Conservation (phyloP, 345 rosid genomes). For the Aquilaria malaccensis region DNA sequence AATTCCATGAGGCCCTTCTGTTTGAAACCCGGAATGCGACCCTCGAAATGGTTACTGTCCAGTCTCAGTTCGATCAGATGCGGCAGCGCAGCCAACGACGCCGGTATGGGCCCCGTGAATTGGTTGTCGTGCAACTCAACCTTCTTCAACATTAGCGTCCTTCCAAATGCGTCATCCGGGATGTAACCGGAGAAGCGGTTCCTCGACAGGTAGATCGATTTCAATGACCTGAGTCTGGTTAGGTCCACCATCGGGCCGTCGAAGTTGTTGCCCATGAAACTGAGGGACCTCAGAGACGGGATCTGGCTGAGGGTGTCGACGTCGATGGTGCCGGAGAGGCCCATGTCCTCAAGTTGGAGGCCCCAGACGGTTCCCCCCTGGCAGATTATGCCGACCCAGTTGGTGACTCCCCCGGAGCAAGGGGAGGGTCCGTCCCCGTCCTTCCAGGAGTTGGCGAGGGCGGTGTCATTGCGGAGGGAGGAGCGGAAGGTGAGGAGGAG, state of each 20-base stretch:
- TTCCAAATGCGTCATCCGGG: constrained; percentile 44
- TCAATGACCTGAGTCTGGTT: constrained; percentile 38
- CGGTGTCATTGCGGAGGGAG: constrained; percentile 27
- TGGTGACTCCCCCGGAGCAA: constrained; percentile 26
- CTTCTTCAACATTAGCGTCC: constrained; percentile 58
- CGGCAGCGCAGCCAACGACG: constrained; percentile 35
- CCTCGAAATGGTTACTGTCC: constrained; percentile 55
- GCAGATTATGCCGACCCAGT: constrained; percentile 70
- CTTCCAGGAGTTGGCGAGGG: constrained; percentile 36
- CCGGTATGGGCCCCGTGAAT: constrained; percentile 61
- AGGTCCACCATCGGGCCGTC: constrained; percentile 54
- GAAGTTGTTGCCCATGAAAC: constrained; percentile 55
- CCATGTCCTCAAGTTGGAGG: constrained; percentile 53
- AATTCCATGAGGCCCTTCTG: constrained; percentile 19
- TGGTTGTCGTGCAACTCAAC: constrained; percentile 42
- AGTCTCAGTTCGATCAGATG: constrained; percentile 54
- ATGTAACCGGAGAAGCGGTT: constrained; percentile 56
- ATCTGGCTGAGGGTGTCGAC: constrained; percentile 29
- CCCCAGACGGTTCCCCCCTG: constrained; percentile 40
- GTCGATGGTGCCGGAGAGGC: constrained; percentile 45
- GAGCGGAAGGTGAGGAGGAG: constrained; percentile 53
- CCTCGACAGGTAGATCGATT: constrained; percentile 50
- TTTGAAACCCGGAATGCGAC: constrained; percentile 47
- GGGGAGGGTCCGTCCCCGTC: constrained; percentile 15
- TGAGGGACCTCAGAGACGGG: constrained; percentile 41